phyloP scores from a whole-genome alignment of 2,329 filamentous ascomycete species.

The Trichoderma atroviride region DNA sequence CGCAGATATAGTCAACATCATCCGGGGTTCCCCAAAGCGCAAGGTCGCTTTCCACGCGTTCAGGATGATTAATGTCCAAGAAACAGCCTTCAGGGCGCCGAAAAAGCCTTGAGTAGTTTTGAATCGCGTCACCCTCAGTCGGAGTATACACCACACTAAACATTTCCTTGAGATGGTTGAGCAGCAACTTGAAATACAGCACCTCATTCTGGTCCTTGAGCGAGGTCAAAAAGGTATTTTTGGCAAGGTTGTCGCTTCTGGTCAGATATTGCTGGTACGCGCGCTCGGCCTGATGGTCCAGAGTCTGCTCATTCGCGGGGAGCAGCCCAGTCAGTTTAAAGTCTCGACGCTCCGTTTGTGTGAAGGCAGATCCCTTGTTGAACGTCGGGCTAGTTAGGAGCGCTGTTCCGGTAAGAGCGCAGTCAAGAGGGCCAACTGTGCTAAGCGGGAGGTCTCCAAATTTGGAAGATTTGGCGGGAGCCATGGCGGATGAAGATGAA shows the following conservation, averaged over 20 bases:
- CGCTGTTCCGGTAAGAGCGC: slow-evolving; percentile 41
- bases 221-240: slow-evolving; percentile 86
- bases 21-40: slow-evolving; percentile 69
- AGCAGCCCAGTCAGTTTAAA: slow-evolving; percentile 76
- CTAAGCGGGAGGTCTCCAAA: slow-evolving; percentile 41
- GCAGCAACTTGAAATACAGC: slow-evolving; percentile 69
- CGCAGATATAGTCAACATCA: slow-evolving; percentile 86
- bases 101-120: slow-evolving; percentile 80
- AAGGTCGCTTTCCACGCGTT: slow-evolving; percentile 67
- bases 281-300: slow-evolving; percentile 74
- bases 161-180: slow-evolving; percentile 78
- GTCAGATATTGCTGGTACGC: slow-evolving; percentile 79
- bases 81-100: slow-evolving; percentile 80
- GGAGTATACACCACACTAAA: slow-evolving; percentile 90
- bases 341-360: slow-evolving; percentile 64
- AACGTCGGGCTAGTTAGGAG: slow-evolving; percentile 48
- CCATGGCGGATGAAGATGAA: slow-evolving; percentile 19
- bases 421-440: slow-evolving; percentile 42
- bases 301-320: slow-evolving; percentile 70
- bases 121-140: slow-evolving; percentile 85
- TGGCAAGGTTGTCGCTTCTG: slow-evolving; percentile 66
- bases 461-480: slow-evolving; percentile 30
- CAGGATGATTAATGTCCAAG: slow-evolving; percentile 70
- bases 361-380: slow-evolving; percentile 84
- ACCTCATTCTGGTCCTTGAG: slow-evolving; percentile 86